Evolutionary conservation across 345 rosid species (phyloP).

Genomic region (Dipteronia sinensis): DNA sequence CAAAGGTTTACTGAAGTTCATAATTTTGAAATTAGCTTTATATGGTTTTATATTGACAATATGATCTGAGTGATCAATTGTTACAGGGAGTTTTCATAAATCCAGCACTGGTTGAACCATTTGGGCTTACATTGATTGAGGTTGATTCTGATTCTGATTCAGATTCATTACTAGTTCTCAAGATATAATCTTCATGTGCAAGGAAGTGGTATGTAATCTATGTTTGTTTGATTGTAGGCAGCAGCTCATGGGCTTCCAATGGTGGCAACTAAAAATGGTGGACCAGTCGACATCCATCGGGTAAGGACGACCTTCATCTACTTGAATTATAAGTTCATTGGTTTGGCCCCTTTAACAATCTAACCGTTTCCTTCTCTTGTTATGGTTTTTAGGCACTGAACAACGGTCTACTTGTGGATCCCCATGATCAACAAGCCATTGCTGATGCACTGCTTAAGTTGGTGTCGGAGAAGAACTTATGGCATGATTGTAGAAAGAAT

Average conservation of each 20-base stretch:
- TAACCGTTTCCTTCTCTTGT: slow-evolving; percentile 14
- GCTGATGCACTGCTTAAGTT: slow-evolving; percentile 86
- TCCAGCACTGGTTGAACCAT: slow-evolving; percentile 96
- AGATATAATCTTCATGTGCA: neutral
- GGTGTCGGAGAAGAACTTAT: slow-evolving; percentile 89
- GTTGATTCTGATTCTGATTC: slow-evolving; percentile 37
- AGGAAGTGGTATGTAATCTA: slow-evolving; percentile 13
- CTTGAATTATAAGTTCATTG: neutral
- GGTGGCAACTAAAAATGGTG: slow-evolving; percentile 98
- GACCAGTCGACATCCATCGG: slow-evolving; percentile 91
- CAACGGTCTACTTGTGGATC: slow-evolving; percentile 94
- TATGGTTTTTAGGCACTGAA: slow-evolving; percentile 62
- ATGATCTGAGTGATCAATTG: slow-evolving; percentile 14
- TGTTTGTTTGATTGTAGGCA: slow-evolving; percentile 53
- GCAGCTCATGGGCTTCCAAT: slow-evolving; percentile 99
- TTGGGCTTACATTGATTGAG: slow-evolving; percentile 97
- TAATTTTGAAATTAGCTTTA: slow-evolving; percentile 1
- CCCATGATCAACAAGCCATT: slow-evolving; percentile 85
- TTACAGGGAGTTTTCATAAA: slow-evolving; percentile 93
- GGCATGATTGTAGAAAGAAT: slow-evolving; percentile 84
- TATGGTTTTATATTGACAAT: slow-evolving; percentile 12
- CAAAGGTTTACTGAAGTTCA: slow-evolving; percentile 53
- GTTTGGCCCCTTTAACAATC: slow-evolving; percentile 1
- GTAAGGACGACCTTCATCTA: slow-evolving; percentile 36
- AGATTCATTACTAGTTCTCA: neutral